Percentiles rank a stretch among this genome's conserved stretches.
phyloP scores from a whole-genome alignment of 768 basidiomycete genomes.

The Paxillus rubicundulus region DNA sequence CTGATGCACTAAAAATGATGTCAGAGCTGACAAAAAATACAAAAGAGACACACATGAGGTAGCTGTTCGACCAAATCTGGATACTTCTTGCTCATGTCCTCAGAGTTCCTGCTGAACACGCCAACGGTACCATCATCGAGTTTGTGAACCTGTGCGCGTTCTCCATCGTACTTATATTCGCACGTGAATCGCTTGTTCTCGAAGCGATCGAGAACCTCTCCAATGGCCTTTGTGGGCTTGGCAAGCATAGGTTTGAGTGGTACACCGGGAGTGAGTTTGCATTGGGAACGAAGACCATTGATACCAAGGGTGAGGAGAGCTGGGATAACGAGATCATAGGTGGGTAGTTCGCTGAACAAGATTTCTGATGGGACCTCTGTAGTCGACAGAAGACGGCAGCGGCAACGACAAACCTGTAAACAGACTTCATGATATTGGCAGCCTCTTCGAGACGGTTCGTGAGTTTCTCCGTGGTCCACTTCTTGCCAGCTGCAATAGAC shows the following conservation, averaged over 20 bases:
- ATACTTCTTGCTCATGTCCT: constrained; percentile 99
- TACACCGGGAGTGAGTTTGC: constrained; percentile 93
- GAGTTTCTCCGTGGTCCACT: constrained; percentile 72
- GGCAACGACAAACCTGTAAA: constrained; percentile 72
- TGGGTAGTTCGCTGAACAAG: constrained; percentile 76
- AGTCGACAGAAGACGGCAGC: neutral
- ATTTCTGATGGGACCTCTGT: constrained; percentile 3
- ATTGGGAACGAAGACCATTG: constrained; percentile 61
- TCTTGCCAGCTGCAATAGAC: constrained; percentile 57
- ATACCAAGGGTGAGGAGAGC: constrained; percentile 81
- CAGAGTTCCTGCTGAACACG: constrained; percentile 97
- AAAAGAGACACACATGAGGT: constrained; percentile 57
- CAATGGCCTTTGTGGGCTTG: constrained; percentile 98
- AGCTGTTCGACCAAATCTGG: constrained; percentile 96
- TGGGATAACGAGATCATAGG: constrained; percentile 89
- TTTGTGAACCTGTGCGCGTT: constrained; percentile 93
- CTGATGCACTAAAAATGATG: constrained; percentile 69
- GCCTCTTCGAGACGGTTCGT: constrained; percentile 72
- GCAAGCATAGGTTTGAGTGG: constrained; percentile 99
- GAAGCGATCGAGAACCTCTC: constrained; percentile 95
- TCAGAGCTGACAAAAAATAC: constrained; percentile 2
- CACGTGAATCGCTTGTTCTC: constrained; percentile 95
- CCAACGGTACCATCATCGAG: constrained; percentile 77
- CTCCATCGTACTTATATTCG: constrained; percentile 99
- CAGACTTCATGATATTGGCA: constrained; percentile 74